These are phyloP conservation scores for Trypanosoma melophagium DNA, from an alignment of 208 protist species.

Conservation along the genomic window DNA sequence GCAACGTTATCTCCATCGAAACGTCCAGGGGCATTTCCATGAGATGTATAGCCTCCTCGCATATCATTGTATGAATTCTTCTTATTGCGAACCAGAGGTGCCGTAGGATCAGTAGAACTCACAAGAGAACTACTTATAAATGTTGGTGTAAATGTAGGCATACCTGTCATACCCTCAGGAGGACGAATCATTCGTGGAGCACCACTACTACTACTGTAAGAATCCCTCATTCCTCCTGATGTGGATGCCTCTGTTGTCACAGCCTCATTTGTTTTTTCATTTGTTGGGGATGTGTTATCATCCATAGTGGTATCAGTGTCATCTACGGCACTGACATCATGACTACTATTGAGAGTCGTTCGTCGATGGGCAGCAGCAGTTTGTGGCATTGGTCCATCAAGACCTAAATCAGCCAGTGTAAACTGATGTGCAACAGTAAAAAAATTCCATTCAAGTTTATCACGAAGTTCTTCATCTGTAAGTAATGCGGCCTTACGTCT, in stretches of 20 bases:
- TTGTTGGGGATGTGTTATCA: slow-evolving; percentile 1
- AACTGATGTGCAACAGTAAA: slow-evolving; percentile 82
- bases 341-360: slow-evolving; percentile 8
- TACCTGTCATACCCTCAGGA: slow-evolving; percentile 23
- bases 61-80: slow-evolving; percentile 9
- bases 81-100: background rate
- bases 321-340: background rate
- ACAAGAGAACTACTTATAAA: slow-evolving; percentile 76
- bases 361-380: slow-evolving; percentile 42
- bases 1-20: background rate
- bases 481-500: slow-evolving; percentile 77
- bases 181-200: slow-evolving; percentile 27
- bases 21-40: slow-evolving; percentile 3
- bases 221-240: background rate
- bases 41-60: slow-evolving; percentile 13
- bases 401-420: slow-evolving; percentile 58
- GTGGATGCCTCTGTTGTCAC: background rate
- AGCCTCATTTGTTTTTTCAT: background rate
- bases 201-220: background rate
- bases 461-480: slow-evolving; percentile 84
- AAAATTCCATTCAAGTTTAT: slow-evolving; percentile 74
- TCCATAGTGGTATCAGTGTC: background rate
- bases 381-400: slow-evolving; percentile 73
- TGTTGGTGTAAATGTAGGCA: slow-evolving; percentile 44
- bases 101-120: slow-evolving; percentile 24